Base-by-base conservation (phyloP, 1,284 basidiomycete genomes). In the Heterobasidion irregulare region DNA sequence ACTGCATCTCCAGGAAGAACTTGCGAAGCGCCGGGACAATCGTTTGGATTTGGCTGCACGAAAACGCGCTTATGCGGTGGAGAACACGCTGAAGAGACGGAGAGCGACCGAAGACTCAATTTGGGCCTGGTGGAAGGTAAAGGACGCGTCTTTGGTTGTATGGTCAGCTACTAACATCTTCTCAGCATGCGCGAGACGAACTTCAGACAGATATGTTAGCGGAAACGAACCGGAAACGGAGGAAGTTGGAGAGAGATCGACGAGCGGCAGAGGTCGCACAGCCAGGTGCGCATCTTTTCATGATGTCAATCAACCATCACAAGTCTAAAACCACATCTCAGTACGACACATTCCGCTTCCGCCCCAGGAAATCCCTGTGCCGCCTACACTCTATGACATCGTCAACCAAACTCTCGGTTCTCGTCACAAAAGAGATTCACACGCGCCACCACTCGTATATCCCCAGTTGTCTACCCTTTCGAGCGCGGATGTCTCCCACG, bases 121-220 rank as follows among this genome's bases (percentile, higher is more conserved):
- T 45, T 91, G 89, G 87, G 80, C 80, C 60, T 86, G 83, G 78
- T 89, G 86, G 86, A 82, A 83, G 76, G 86, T 88, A 64, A 51
- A 56, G 43, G 9, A 36, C 2, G 38, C 32, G 9, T 34, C 18
- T n/a, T 18, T 15, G 36, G 26, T 26, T 26, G 26, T 26, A 5
- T 5, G 26, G 4, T 26, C 38, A 3, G n/a, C 53, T 38, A 55
- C 44, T 50, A 35, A 32, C 47, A 26, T 26, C 16, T n/a, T 18
- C 38, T 13, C 54, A 89, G 86, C 66, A 82, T 57, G 74, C 82
- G 16, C 76, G 83, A 54, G 85, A 88, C 61, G 83, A 86, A 49
- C 70, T 94, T n/a, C 86, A 93, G 61, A 84, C 79, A 0, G 81
- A 85, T 15, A 87, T 93, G 85, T 84, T 93, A 53, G 81, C 91